These are phyloP conservation scores for Choricystis sp. DNA, from an alignment of 139 green algal genomes.

Conservation along the genomic window DNA sequence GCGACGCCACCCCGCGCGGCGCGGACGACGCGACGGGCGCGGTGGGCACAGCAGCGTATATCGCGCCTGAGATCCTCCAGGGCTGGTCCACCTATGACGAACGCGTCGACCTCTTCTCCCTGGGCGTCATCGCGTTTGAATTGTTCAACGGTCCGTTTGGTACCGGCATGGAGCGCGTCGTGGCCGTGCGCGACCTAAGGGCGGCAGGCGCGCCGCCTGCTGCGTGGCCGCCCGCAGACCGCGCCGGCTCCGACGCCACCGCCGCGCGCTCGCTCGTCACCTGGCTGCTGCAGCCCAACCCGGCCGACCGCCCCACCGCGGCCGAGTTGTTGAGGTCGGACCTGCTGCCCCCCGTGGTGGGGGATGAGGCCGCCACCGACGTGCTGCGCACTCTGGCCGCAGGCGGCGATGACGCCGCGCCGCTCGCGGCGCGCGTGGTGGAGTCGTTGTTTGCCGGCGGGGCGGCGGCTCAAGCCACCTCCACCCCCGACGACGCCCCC, in stretches of 20 bases:
- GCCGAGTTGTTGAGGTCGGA: constrained; percentile 52
- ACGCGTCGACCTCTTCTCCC: constrained; percentile 63
- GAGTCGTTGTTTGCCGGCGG: not conserved
- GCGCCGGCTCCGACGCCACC: constrained; percentile 12
- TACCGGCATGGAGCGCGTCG: constrained; percentile 72
- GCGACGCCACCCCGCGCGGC: not conserved
- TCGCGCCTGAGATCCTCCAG: constrained; percentile 56
- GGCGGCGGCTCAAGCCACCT: not conserved
- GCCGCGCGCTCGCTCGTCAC: constrained; percentile 27
- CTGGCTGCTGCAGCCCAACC: constrained; percentile 57
- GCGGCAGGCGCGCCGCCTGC: constrained; percentile 38
- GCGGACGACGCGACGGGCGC: constrained; percentile 40
- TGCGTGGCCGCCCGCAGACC: constrained; percentile 39
- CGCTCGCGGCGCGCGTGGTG: not conserved
- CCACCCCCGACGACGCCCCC: not conserved
- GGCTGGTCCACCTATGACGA: constrained; percentile 56
- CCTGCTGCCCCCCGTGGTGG: constrained; percentile 55
- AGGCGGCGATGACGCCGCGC: constrained; percentile 23
- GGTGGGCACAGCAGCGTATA: constrained; percentile 64
- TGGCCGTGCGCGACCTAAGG: constrained; percentile 52
- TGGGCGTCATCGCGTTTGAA: constrained; percentile 80
- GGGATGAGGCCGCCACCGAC: constrained; percentile 73
- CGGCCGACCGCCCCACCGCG: constrained; percentile 55
- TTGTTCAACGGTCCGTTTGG: constrained; percentile 67
- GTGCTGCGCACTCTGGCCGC: constrained; percentile 60